Evolutionary conservation across 352 stramenopile genomes (phyloP), one percentile per base, ranked within the genome.

Genomic region (Phytophthora quininea): DNA sequence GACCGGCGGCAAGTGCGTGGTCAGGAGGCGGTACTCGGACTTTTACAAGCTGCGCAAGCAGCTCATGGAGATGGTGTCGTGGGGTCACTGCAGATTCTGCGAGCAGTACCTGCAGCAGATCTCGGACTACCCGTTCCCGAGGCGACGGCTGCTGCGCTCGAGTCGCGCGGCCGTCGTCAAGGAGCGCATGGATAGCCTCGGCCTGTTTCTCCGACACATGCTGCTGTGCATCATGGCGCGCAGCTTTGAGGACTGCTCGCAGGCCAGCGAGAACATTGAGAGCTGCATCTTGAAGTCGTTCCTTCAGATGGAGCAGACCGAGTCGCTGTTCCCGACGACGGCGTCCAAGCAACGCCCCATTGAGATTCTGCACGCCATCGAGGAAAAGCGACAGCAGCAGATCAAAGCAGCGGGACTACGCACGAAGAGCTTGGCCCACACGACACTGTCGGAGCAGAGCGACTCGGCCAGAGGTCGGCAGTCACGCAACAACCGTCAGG

Each of bases 31-130:
- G n/a, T 95, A 95, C 67, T 94, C 85, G 54, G 85, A 95, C 69
- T 95, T 95, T 58, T 95, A 84, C 71, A 83, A 91, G 67, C 75
- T 95, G 19, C 82, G 88, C 45, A 92, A 93, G 62, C 77, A 95
- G 70, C 82, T 95, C 53, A 84, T 94, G 54, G 86, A 91, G 63
- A 68, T 92, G 62, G 80, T 95, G 35, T 91, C 80, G 10, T 92
- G 82, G 80, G 79, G 77, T 40, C 88, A 95, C 72, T 95, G 88
- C 72, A 43, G 68, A 38, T 80, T 71, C 54, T 95, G 88, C 62
- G 74, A 86, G 43, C 62, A 80, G 40, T 92, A 88, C 59, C 56
- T 80, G 65, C 71, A 86, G 54, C 67, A 92, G 54, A 90, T 95
- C 57, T 68, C 84, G 29, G 80, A 82, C 32, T 95, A 95, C 54